A percentile compares a stretch with the other conserved stretches of the same genome.
phyloP scores from a whole-genome alignment of 306 rosid genomes.

The Malus sylvestris region DNA sequence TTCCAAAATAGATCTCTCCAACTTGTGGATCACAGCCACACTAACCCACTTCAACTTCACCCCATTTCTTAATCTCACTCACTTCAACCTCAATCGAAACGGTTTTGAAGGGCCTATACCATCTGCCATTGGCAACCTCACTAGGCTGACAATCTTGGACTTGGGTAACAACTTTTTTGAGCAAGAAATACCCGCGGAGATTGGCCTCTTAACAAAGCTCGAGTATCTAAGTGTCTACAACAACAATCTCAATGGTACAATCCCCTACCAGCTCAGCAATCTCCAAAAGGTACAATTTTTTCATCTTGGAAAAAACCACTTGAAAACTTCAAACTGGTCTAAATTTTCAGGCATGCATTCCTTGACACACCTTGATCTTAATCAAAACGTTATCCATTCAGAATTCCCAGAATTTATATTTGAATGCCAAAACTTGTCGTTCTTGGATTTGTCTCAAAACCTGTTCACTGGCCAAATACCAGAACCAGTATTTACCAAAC shows the following conservation, averaged over 20 bases:
- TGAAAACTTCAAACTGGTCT: constrained; percentile 38
- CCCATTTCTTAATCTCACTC: constrained; percentile 40
- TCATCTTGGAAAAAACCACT: constrained; percentile 38
- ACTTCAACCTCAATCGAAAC: constrained; percentile 38
- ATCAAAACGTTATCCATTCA: constrained; percentile 8
- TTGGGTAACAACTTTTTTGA: constrained; percentile 30
- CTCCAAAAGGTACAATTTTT: constrained; percentile 51
- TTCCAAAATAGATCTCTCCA: constrained; percentile 31
- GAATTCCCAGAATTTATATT: constrained; percentile 48
- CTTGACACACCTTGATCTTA: constrained; percentile 35
- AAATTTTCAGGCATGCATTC: constrained; percentile 36
- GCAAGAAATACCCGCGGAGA: background rate
- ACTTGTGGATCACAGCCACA: constrained; percentile 26
- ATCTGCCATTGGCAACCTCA: constrained; percentile 43
- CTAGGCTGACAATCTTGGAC: constrained; percentile 49
- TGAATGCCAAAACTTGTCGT: constrained; percentile 42
- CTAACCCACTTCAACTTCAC: constrained; percentile 35
- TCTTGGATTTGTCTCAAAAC: constrained; percentile 50
- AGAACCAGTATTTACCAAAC: constrained; percentile 22
- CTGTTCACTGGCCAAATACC: constrained; percentile 18
- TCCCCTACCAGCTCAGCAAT: constrained; percentile 52
- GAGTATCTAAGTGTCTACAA: background rate
- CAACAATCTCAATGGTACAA: constrained; percentile 23
- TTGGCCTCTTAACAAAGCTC: background rate
- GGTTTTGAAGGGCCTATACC: constrained; percentile 36